Evolutionary conservation across 2,329 filamentous ascomycete species (phyloP).

Genomic region (Curvularia lunata): DNA sequence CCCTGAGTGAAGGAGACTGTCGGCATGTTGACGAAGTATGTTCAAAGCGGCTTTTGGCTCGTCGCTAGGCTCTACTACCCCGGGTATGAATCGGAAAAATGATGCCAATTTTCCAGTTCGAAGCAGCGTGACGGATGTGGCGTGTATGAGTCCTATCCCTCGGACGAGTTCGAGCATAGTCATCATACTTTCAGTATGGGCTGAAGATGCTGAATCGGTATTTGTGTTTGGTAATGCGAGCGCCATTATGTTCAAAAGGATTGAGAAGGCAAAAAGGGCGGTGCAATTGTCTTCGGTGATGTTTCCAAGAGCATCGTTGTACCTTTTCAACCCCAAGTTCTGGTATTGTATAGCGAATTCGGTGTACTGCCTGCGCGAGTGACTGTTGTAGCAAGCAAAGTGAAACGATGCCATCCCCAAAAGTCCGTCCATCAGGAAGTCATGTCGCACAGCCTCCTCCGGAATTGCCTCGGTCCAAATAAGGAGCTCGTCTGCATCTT

Average conservation of each 20-base stretch:
- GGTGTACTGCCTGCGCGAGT: slow-evolving; percentile 10
- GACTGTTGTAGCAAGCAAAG: slow-evolving; percentile 11
- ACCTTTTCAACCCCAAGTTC: slow-evolving; percentile 6
- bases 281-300: slow-evolving; percentile 14
- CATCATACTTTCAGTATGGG: neutral
- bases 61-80: neutral
- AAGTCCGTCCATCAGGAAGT: slow-evolving; percentile 19
- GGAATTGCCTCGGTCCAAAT: slow-evolving; percentile 13
- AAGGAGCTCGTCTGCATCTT: slow-evolving; percentile 1
- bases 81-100: neutral
- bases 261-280: slow-evolving; percentile 12
- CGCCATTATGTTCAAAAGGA: slow-evolving; percentile 7
- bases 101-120: neutral
- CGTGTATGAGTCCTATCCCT: slow-evolving; percentile 2
- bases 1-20: neutral
- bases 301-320: slow-evolving; percentile 1
- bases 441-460: slow-evolving; percentile 11
- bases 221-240: slow-evolving; percentile 12
- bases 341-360: slow-evolving; percentile 14
- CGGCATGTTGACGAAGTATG: neutral
- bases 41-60: neutral
- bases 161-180: neutral
- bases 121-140: neutral
- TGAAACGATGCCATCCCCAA: slow-evolving; percentile 18
- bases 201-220: neutral